Percentiles rank a stretch among this genome's conserved stretches.
These are phyloP conservation scores for Thelonectria blattea DNA, from an alignment of 2,329 filamentous ascomycete species.

Conservation along the genomic window DNA sequence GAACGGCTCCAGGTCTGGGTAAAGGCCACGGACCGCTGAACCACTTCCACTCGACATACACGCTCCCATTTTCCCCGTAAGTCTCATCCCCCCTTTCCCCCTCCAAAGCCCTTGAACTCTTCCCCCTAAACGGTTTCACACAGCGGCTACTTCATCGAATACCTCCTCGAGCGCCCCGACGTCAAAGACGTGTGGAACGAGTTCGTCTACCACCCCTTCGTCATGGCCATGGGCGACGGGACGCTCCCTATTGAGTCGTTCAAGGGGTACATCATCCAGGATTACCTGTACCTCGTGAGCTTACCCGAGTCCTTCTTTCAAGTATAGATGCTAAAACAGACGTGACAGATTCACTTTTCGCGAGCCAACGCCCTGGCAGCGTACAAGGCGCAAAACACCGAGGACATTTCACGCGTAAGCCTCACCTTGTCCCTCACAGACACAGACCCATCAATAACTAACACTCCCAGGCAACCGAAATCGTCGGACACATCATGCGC, in stretches of 20 bases:
- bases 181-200: constrained; percentile 76
- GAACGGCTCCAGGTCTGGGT: constrained; percentile 66
- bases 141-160: constrained; percentile 82
- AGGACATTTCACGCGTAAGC: constrained; percentile 72
- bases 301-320: too few species aligned
- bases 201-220: constrained; percentile 84
- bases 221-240: constrained; percentile 76
- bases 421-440: background rate
- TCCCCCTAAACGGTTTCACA: constrained; percentile 55
- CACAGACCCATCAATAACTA: too few species aligned
- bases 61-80: constrained; percentile 71
- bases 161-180: constrained; percentile 76
- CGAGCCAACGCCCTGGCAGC: constrained; percentile 83
- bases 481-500: constrained; percentile 76
- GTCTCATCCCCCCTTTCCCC: constrained; percentile 24
- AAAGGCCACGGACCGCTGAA: constrained; percentile 75
- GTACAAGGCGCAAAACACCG: constrained; percentile 80
- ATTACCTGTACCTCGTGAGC: constrained; percentile 84
- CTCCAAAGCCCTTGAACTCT: constrained; percentile 52
- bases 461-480: constrained; percentile 55
- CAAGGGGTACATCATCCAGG: constrained; percentile 88
- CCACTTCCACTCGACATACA: constrained; percentile 76
- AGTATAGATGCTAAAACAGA: background rate
- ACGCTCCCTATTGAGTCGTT: constrained; percentile 78
- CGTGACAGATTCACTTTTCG: constrained; percentile 76